phyloP scores from a whole-genome alignment of 345 rosid genomes.

The Eucalyptus paniculata region DNA sequence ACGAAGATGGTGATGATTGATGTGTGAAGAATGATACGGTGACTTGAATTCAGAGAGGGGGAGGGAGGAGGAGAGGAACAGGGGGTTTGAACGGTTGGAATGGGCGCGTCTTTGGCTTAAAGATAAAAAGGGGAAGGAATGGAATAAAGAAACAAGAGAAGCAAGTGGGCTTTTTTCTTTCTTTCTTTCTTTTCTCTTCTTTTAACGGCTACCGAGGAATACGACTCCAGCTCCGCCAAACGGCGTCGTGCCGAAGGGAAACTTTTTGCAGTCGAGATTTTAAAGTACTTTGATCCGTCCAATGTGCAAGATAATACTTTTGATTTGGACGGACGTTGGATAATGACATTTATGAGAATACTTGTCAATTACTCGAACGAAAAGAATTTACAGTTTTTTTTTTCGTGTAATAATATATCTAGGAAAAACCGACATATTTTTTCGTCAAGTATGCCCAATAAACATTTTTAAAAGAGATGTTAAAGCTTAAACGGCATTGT shows the following conservation, averaged over 20 bases:
- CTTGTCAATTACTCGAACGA: not conserved
- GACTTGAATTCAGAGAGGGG: not conserved
- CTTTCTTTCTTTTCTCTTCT: not conserved
- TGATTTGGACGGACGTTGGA: not conserved
- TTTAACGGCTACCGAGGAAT: not conserved
- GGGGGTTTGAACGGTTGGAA: conserved; percentile 39
- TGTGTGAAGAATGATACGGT: not conserved
- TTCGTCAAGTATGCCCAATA: not conserved
- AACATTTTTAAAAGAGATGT: not conserved
- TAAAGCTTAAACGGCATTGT: not conserved
- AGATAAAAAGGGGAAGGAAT: not conserved
- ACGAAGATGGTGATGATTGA: not conserved
- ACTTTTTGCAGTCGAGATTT: not conserved
- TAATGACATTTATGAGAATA: not conserved
- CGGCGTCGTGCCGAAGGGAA: not conserved
- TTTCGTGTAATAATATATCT: not conserved
- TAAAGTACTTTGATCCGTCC: not conserved
- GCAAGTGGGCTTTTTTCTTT: not conserved
- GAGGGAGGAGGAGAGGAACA: not conserved
- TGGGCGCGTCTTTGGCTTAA: not conserved
- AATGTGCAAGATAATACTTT: not conserved
- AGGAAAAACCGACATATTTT: not conserved
- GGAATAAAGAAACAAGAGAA: not conserved
- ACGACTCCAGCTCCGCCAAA: not conserved
- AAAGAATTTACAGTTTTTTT: not conserved